Evolutionary conservation across 768 basidiomycete genomes (phyloP).

Genomic region (Jaapia argillacea): DNA sequence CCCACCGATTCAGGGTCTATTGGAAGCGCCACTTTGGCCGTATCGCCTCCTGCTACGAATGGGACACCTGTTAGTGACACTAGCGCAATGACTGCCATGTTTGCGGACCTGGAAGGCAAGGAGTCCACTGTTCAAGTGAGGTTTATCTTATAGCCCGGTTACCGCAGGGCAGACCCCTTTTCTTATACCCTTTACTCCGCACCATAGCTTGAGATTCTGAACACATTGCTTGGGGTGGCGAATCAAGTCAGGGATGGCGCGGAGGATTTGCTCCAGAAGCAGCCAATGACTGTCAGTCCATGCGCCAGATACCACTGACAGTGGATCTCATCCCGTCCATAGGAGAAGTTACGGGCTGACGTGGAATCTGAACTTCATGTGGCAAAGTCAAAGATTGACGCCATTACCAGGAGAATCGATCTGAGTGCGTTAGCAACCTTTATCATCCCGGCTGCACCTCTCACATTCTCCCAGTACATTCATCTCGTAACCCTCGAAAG

Average conservation of each 20-base stretch:
- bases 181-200: neutral
- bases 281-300: too few relatives aligned
- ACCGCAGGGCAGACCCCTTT: too few relatives aligned
- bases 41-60: too few relatives aligned
- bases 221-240: slow-evolving; percentile 62
- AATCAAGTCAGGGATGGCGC: slow-evolving; percentile 86
- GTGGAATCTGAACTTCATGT: slow-evolving; percentile 72
- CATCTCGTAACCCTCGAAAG: too few relatives aligned
- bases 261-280: slow-evolving; percentile 79
- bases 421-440: slow-evolving; percentile 30
- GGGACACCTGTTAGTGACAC: too few relatives aligned
- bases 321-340: slow-evolving; percentile 23
- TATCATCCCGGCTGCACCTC: too few relatives aligned
- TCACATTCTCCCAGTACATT: too few relatives aligned
- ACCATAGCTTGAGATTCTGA: slow-evolving; percentile 48
- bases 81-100: too few relatives aligned
- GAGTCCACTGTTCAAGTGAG: too few relatives aligned
- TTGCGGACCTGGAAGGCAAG: too few relatives aligned
- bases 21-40: too few relatives aligned
- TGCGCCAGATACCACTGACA: slow-evolving; percentile 48
- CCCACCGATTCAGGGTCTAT: neutral
- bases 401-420: slow-evolving; percentile 49
- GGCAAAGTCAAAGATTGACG: slow-evolving; percentile 63
- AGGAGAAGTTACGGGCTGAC: slow-evolving; percentile 60
- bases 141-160: too few relatives aligned